Evolutionary conservation across 2,329 filamentous ascomycete genomes (phyloP).

Genomic region (Cladosporium phlei): DNA sequence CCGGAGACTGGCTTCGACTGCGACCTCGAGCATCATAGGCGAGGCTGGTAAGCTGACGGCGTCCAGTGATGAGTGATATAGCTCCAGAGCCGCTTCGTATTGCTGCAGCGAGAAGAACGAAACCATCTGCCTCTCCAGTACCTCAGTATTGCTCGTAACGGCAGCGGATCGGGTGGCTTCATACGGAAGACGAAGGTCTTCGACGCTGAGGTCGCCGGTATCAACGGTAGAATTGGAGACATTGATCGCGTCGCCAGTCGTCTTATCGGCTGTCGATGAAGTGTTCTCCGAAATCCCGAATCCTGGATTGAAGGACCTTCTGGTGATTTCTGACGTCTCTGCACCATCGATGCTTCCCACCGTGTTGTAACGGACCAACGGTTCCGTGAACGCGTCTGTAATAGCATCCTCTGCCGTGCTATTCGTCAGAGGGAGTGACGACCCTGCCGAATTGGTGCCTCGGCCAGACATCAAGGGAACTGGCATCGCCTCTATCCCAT

Average conservation of each 20-base stretch:
- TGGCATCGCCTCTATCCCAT: background rate
- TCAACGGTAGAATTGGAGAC: too few species aligned
- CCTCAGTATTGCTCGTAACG: background rate
- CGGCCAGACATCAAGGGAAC: too few species aligned
- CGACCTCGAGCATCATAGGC: slow-evolving; percentile 25
- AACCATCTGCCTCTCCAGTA: slow-evolving; percentile 24
- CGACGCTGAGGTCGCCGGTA: background rate
- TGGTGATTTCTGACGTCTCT: too few species aligned
- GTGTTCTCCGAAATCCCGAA: too few species aligned
- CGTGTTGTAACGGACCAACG: too few species aligned
- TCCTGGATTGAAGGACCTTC: too few species aligned
- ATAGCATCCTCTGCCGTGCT: too few species aligned
- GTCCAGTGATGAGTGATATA: slow-evolving; percentile 23
- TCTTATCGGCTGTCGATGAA: too few species aligned
- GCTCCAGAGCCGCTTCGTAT: slow-evolving; percentile 20
- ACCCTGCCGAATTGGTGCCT: background rate
- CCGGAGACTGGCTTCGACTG: slow-evolving; percentile 28
- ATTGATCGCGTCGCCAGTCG: too few species aligned
- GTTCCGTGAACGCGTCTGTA: too few species aligned
- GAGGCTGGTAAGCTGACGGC: slow-evolving; percentile 24
- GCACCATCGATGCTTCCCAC: too few species aligned
- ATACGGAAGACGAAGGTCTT: background rate
- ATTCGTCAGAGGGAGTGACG: too few species aligned
- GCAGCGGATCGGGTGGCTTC: background rate
- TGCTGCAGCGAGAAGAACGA: slow-evolving; percentile 20